phyloP scores from a whole-genome alignment of 116 monocot species.

The Papilionanthe hybrid region DNA sequence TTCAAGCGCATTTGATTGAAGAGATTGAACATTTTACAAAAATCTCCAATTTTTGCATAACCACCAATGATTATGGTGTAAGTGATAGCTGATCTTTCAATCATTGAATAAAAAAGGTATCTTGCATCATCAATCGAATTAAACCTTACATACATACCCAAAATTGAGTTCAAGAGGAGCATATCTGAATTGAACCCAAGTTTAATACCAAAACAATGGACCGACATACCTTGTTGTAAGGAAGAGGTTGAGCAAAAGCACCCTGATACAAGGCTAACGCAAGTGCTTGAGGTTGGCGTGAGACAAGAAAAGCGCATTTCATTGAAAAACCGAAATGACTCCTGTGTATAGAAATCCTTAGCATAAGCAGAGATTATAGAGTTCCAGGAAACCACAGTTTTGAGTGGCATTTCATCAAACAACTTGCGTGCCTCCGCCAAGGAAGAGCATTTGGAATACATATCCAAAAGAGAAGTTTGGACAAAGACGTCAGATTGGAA shows the following conservation, averaged over 20 bases:
- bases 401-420: constrained; percentile 51
- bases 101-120: constrained; percentile 22
- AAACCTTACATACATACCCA: constrained; percentile 23
- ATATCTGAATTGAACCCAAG: constrained; percentile 25
- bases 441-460: constrained; percentile 36
- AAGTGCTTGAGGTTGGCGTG: constrained; percentile 25
- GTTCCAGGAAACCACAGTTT: constrained; percentile 47
- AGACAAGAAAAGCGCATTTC: constrained; percentile 22
- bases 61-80: constrained; percentile 36
- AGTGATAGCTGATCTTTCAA: constrained; percentile 28
- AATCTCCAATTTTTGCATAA: constrained; percentile 24
- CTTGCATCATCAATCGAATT: constrained; percentile 21
- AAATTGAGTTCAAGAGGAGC: constrained; percentile 27
- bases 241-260: constrained; percentile 8
- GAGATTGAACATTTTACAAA: constrained; percentile 18
- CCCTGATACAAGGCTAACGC: constrained; percentile 29
- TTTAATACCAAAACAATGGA: constrained; percentile 32
- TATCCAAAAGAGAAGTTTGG: constrained; percentile 43
- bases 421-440: constrained; percentile 11
- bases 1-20: constrained; percentile 27
- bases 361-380: constrained; percentile 45
- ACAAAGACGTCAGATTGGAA: constrained; percentile 25
- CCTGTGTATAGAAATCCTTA: background rate
- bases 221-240: constrained; percentile 14
- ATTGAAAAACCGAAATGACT: constrained; percentile 22